Conservation (phyloP, 1,284 basidiomycete genomes). For the Irpex rosettiformis region DNA sequence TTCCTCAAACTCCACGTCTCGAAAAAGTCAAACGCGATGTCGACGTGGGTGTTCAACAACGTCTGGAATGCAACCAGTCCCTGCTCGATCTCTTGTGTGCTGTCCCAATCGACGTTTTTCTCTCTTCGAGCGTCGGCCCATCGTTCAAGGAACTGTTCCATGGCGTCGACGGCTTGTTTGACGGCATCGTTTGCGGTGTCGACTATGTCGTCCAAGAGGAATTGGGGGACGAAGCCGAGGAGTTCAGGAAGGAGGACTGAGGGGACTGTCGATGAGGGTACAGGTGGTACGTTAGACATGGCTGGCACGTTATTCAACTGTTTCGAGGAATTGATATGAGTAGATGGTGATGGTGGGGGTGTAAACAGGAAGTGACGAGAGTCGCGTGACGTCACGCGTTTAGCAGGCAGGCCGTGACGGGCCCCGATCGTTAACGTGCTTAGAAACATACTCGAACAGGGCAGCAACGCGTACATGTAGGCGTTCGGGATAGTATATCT, state of each 20-base stretch:
- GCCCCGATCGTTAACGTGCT: no score
- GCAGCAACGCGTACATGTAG: no score
- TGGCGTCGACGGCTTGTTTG: slow-evolving; percentile 65
- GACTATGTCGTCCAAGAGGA: slow-evolving; percentile 66
- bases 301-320: no score
- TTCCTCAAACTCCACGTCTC: slow-evolving; percentile 77
- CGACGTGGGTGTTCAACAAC: slow-evolving; percentile 71
- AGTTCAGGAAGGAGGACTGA: slow-evolving; percentile 60
- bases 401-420: no score
- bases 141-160: slow-evolving; percentile 67
- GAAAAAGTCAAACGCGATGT: slow-evolving; percentile 78
- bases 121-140: slow-evolving; percentile 60
- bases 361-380: neutral
- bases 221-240: slow-evolving; percentile 64
- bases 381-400: neutral
- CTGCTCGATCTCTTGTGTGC: slow-evolving; percentile 66
- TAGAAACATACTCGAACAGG: no score
- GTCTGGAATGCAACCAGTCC: slow-evolving; percentile 77
- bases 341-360: neutral
- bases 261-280: slow-evolving; percentile 29
- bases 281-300: no score
- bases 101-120: slow-evolving; percentile 47
- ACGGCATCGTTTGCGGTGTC: slow-evolving; percentile 67
- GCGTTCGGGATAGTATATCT: no score
- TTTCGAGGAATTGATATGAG: no score